Evolutionary conservation across 2,329 filamentous ascomycete genomes (phyloP).

Genomic region (Clonostachys solani): DNA sequence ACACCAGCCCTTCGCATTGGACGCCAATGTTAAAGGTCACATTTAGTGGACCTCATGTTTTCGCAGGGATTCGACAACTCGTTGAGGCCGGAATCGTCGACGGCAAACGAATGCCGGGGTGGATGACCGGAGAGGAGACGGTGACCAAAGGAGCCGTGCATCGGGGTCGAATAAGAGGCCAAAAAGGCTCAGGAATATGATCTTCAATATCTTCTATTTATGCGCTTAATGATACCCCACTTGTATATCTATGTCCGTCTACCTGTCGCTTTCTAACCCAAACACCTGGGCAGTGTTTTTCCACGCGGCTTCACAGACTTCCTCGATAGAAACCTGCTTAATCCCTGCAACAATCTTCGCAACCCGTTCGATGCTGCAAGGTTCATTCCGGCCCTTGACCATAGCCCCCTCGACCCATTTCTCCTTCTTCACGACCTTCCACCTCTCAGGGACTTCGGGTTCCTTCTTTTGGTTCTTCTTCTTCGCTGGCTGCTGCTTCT

Average conservation of each 20-base stretch:
- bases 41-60: slow-evolving; percentile 74
- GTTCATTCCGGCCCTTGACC: slow-evolving; percentile 95
- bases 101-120: slow-evolving; percentile 76
- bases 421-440: slow-evolving; percentile 91
- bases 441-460: slow-evolving; percentile 65
- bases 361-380: slow-evolving; percentile 79
- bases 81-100: slow-evolving; percentile 75
- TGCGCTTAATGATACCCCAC: slow-evolving; percentile 2
- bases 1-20: slow-evolving; percentile 19
- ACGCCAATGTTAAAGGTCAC: slow-evolving; percentile 49
- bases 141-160: slow-evolving; percentile 70
- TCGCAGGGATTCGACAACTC: slow-evolving; percentile 73
- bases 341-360: slow-evolving; percentile 86
- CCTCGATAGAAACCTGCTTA: slow-evolving; percentile 73
- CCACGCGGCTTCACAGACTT: slow-evolving; percentile 85
- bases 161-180: slow-evolving; percentile 58
- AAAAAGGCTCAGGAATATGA: slow-evolving; percentile 51
- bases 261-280: slow-evolving; percentile 48
- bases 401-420: slow-evolving; percentile 84
- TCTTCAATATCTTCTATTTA: background rate
- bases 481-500: slow-evolving; percentile 22
- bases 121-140: slow-evolving; percentile 86
- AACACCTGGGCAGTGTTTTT: slow-evolving; percentile 78
- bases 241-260: slow-evolving; percentile 5
- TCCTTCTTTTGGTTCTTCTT: slow-evolving; percentile 56